Percentiles rank a stretch among this genome's conserved stretches.
Evolutionary conservation across 257 asterid genomes (phyloP).

Genomic region (Osmanthus fragrans): DNA sequence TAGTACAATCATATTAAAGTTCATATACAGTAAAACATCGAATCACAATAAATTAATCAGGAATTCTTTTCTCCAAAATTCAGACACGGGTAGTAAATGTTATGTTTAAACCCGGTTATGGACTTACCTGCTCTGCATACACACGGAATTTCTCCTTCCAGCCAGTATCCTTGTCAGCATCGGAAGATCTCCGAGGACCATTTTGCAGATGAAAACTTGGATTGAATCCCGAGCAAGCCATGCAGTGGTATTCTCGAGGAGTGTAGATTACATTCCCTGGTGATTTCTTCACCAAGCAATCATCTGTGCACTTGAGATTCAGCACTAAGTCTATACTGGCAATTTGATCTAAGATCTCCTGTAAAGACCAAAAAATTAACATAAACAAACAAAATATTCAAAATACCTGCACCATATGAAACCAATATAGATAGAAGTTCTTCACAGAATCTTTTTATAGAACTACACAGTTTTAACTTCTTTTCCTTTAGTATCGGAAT

Average conservation of each 20-base stretch:
- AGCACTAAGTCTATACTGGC: constrained; percentile 80
- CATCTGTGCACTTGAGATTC: constrained; percentile 71
- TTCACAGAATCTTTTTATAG: neutral
- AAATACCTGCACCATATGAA: neutral
- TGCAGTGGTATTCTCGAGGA: constrained; percentile 43
- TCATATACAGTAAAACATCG: neutral
- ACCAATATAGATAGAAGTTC: neutral
- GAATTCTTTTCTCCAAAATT: neutral
- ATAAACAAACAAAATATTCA: neutral
- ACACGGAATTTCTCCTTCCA: constrained; percentile 57
- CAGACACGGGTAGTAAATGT: neutral
- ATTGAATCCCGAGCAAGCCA: constrained; percentile 48
- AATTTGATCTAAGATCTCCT: constrained; percentile 83
- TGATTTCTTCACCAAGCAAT: constrained; percentile 36
- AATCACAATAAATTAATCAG: neutral
- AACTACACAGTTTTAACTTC: neutral
- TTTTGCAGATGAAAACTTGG: constrained; percentile 34
- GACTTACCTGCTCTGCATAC: constrained; percentile 67
- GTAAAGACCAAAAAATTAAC: constrained; percentile 17
- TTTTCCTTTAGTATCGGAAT: neutral
- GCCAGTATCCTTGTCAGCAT: constrained; percentile 32
- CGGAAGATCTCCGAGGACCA: constrained; percentile 35
- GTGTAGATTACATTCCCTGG: constrained; percentile 39
- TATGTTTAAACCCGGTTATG: neutral
- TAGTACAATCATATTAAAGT: neutral